Percentiles rank a stretch among this genome's conserved stretches.
These are phyloP conservation scores for Pythium grandisporangium DNA, from an alignment of 352 stramenopile genomes.

Conservation along the genomic window DNA sequence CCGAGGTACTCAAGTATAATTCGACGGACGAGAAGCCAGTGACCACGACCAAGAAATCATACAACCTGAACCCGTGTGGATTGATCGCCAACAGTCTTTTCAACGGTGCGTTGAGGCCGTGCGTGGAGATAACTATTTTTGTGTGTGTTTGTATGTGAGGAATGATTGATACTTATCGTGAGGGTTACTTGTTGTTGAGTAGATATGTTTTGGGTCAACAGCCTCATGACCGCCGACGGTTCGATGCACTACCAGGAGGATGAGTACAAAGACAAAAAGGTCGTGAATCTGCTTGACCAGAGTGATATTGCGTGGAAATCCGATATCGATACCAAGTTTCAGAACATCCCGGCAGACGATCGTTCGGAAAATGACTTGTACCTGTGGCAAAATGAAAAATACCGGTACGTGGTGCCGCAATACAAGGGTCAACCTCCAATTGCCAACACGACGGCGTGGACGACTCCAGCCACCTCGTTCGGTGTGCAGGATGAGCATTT, in stretches of 20 bases:
- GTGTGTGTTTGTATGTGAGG: no score
- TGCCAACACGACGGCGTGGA: slow-evolving; percentile 80
- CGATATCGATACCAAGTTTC: slow-evolving; percentile 94
- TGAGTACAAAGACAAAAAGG: slow-evolving; percentile 32
- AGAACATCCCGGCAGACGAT: slow-evolving; percentile 76
- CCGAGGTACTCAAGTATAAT: slow-evolving; percentile 59
- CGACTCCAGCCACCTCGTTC: slow-evolving; percentile 36
- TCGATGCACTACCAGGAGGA: slow-evolving; percentile 53
- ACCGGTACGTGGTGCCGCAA: slow-evolving; percentile 77
- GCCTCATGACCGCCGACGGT: slow-evolving; percentile 23
- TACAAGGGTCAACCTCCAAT: slow-evolving; percentile 35
- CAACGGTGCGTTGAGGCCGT: slow-evolving; percentile 79
- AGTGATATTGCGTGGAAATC: slow-evolving; percentile 95
- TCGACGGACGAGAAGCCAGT: slow-evolving; percentile 35
- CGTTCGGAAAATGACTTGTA: slow-evolving; percentile 37
- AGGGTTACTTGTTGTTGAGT: background rate
- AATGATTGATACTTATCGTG: background rate
- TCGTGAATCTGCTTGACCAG: slow-evolving; percentile 90
- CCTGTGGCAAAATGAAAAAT: slow-evolving; percentile 78
- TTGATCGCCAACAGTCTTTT: slow-evolving; percentile 99
- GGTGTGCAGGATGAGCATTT: slow-evolving; percentile 99
- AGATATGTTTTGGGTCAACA: slow-evolving; percentile 86
- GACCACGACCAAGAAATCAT: slow-evolving; percentile 17
- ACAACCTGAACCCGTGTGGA: slow-evolving; percentile 94
- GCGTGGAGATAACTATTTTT: background rate